Evolutionary conservation across 768 basidiomycete genomes (phyloP), one percentile per base, ranked within the genome.

Genomic region (Pleurotus ostreatus): DNA sequence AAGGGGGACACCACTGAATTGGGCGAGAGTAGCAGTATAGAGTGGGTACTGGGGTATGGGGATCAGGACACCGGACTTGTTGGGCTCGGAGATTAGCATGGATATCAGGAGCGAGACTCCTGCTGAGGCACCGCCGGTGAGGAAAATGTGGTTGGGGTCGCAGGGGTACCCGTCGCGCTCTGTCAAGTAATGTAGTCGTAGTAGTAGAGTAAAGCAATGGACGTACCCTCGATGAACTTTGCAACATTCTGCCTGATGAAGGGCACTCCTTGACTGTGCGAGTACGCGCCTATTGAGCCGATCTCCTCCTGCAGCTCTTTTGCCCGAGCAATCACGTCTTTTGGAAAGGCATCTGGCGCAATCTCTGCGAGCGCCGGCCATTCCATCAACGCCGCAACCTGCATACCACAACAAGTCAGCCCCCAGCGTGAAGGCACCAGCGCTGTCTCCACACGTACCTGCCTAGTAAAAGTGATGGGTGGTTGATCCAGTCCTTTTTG

Each of bases 31-130:
- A 30, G 96, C 96, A 38, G 95, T 98, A 72, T 99, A 99, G 11
- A 99, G 80, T 1, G 96, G 96, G 70, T 99, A 98, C 73, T 99
- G 96, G 2, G 96, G 96, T 60, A 99, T 98, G 38, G 96, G 96
- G 66, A 98, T 97, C 53, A 96, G 82, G 63, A 96, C 81, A 6
- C 92, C 94, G 47, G 83, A 82, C 22, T 75, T 78, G 51, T 53
- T 23, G 18, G 83, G 84, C 16, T 78, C 70, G 8, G 84, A 74
- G 62, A 94, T 87, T 58, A 94, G 83, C 77, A 90, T 83, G 65
- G 84, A 83, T 61, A 96, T 83, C 23, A 93, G 74, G 18, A 92
- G 83, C 16, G 90, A 87, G n/a, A 99, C 95, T 51, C 96, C 97
- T 11, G 86, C 85, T 18, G 94, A 97, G n/a, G 97, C 96, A 44